phyloP scores from a whole-genome alignment of 371 early-diverging fungal genomes.

The Mucor velutinosus region DNA sequence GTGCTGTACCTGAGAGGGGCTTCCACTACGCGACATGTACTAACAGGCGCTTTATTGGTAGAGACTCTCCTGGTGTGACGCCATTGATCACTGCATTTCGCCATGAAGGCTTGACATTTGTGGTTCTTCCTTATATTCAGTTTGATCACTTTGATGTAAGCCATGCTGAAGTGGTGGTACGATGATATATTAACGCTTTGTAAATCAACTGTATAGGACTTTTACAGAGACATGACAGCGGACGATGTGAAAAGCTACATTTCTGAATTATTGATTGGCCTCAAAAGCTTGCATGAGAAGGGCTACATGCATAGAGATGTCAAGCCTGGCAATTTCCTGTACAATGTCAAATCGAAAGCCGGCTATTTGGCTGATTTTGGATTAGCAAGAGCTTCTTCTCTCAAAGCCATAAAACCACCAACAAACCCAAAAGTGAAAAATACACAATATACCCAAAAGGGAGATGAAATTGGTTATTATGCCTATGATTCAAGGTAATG shows the following conservation, averaged over 20 bases:
- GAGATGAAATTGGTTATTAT: conserved; percentile 26
- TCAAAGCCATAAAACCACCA: not conserved
- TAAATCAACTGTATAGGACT: not conserved
- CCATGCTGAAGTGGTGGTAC: not conserved
- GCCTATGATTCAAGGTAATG: conserved; percentile 50
- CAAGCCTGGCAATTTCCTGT: conserved; percentile 98
- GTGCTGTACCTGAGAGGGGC: not conserved
- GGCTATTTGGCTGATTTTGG: conserved; percentile 99
- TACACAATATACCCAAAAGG: not conserved
- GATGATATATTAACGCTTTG: not conserved
- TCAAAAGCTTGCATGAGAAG: conserved; percentile 73
- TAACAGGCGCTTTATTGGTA: not conserved
- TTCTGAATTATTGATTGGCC: conserved; percentile 73
- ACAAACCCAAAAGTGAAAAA: not conserved
- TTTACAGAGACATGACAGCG: conserved; percentile 47
- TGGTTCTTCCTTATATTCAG: conserved; percentile 84
- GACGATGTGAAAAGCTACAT: conserved; percentile 86
- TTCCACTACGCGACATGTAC: too few relatives aligned
- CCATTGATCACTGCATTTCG: conserved; percentile 79
- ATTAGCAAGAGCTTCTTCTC: conserved; percentile 77
- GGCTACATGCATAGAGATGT: conserved; percentile 92
- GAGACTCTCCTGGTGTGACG: conserved; percentile 54
- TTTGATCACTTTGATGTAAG: conserved; percentile 79
- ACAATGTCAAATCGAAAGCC: conserved; percentile 59
- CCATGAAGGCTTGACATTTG: conserved; percentile 75